Conservation (phyloP, 2,329 filamentous ascomycete genomes). For the Aspergillus puulaauensis region DNA sequence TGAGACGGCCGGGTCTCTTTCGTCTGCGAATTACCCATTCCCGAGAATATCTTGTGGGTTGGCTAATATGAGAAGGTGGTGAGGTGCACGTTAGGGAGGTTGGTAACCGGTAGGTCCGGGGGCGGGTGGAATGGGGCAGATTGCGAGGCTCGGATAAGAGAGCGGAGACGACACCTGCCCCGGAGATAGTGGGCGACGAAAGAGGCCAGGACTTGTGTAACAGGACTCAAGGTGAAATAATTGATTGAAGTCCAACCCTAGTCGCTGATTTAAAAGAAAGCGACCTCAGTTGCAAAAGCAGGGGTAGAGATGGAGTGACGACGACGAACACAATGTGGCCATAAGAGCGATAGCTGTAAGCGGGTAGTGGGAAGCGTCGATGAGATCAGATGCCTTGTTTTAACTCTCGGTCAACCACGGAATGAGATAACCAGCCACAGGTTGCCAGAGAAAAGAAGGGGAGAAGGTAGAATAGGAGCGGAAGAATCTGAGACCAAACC, state of each 20-base stretch:
- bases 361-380: slow-evolving; percentile 20
- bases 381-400: slow-evolving; percentile 25
- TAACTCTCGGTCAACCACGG: slow-evolving; percentile 19
- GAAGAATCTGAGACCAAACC: slow-evolving; percentile 1
- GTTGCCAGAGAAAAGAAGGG: slow-evolving; percentile 4
- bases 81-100: not conserved
- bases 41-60: slow-evolving; percentile 9
- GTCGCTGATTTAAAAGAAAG: slow-evolving; percentile 5
- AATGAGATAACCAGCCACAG: slow-evolving; percentile 10
- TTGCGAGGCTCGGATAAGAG: slow-evolving; percentile 21
- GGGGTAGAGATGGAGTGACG: slow-evolving; percentile 12
- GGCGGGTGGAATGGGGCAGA: slow-evolving; percentile 11
- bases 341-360: slow-evolving; percentile 26
- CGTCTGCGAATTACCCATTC: slow-evolving; percentile 49
- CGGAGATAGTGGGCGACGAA: slow-evolving; percentile 10
- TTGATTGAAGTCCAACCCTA: not conserved
- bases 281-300: slow-evolving; percentile 10
- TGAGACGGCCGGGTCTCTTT: slow-evolving; percentile 44
- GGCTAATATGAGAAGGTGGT: slow-evolving; percentile 1
- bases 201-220: slow-evolving; percentile 1
- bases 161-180: slow-evolving; percentile 17
- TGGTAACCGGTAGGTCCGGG: not conserved
- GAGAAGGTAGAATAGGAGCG: not conserved
- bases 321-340: slow-evolving; percentile 26
- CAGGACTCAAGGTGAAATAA: not conserved